Percentiles rank a stretch among this genome's conserved stretches.
Evolutionary conservation across 805 yeast genomes (phyloP).

Genomic region (Yamadazyma insecticola): DNA sequence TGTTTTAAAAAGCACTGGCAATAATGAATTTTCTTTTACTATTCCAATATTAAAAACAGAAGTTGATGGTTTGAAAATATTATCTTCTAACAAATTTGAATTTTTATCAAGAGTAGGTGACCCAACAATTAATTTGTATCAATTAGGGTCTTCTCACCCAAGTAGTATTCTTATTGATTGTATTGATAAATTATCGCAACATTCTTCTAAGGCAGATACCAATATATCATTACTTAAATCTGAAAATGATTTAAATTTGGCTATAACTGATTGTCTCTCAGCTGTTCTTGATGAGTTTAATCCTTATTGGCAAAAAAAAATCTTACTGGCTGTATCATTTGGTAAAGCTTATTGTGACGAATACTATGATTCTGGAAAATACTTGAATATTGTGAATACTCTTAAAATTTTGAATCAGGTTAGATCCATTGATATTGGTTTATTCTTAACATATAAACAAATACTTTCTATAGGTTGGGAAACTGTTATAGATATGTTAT

Average conservation of each 20-base stretch:
- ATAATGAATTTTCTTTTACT: constrained; percentile 20
- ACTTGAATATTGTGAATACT: constrained; percentile 56
- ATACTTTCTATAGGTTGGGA: constrained; percentile 49
- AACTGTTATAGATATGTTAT: constrained; percentile 49
- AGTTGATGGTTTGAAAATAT: constrained; percentile 64
- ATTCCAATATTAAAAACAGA: constrained; percentile 47
- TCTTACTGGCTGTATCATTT: constrained; percentile 77
- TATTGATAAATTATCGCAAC: constrained; percentile 49
- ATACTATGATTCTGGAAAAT: constrained; percentile 53
- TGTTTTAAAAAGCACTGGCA: constrained; percentile 11
- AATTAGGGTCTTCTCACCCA: constrained; percentile 80
- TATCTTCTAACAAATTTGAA: constrained; percentile 56
- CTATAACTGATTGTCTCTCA: constrained; percentile 65
- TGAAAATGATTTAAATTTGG: constrained; percentile 44
- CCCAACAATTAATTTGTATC: constrained; percentile 57
- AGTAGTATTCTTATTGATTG: constrained; percentile 82
- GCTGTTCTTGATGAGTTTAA: constrained; percentile 80
- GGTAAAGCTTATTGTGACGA: constrained; percentile 64
- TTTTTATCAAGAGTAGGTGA: constrained; percentile 60
- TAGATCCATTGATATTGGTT: constrained; percentile 59
- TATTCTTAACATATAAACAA: constrained; percentile 61
- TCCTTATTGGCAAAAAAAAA: constrained; percentile 71
- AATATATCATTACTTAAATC: constrained; percentile 52
- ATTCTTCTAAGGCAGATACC: constrained; percentile 79
- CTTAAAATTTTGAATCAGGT: constrained; percentile 68